phyloP scores from a whole-genome alignment of 441 rosid genomes.

The Raphanus hybrid region DNA sequence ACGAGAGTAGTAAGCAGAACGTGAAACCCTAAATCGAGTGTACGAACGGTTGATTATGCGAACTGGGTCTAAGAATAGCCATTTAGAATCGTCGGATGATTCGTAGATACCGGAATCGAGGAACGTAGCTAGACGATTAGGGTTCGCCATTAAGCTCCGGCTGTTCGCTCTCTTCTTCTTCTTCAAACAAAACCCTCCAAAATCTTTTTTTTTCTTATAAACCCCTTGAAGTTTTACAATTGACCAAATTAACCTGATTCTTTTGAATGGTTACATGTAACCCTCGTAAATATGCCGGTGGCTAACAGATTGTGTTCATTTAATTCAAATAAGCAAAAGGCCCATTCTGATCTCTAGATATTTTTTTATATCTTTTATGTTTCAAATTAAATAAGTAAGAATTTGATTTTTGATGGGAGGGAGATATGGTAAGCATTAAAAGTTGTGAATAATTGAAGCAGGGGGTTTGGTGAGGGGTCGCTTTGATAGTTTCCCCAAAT shows the following conservation, averaged over 20 bases:
- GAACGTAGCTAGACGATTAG: slow-evolving; percentile 48
- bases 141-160: slow-evolving; percentile 34
- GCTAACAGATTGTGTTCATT: not conserved
- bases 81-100: slow-evolving; percentile 50
- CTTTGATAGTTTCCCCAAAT: slow-evolving; percentile 48
- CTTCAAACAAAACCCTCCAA: slow-evolving; percentile 14
- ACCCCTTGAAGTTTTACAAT: not conserved
- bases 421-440: slow-evolving; percentile 36
- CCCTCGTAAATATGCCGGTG: not conserved
- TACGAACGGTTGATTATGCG: slow-evolving; percentile 71
- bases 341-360: not conserved
- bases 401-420: not conserved
- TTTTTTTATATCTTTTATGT: not conserved
- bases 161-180: not conserved
- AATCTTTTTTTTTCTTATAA: slow-evolving; percentile 6
- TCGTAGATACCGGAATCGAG: slow-evolving; percentile 62
- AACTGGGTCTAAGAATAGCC: slow-evolving; percentile 76
- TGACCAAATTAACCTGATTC: not conserved
- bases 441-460: slow-evolving; percentile 42
- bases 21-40: slow-evolving; percentile 60
- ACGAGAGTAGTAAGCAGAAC: slow-evolving; percentile 75
- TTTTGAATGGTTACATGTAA: not conserved
- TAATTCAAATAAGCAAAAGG: slow-evolving; percentile 2
- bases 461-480: slow-evolving; percentile 44
- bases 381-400: not conserved